Percentiles rank a stretch among this genome's conserved stretches.
These are phyloP conservation scores for Stereocaulon alpinum DNA, from an alignment of 495 filamentous ascomycete species.

Conservation along the genomic window DNA sequence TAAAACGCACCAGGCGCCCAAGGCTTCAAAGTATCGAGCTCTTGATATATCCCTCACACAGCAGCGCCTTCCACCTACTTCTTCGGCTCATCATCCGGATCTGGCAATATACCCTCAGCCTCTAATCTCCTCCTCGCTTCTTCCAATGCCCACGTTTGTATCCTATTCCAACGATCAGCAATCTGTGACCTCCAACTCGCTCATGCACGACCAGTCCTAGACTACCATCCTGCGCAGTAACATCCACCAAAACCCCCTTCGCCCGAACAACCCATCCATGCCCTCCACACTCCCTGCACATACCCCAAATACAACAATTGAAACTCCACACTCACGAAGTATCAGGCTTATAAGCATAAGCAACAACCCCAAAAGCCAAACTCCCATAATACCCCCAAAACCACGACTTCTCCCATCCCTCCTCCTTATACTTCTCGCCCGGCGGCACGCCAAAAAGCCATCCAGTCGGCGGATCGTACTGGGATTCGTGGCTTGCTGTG, in stretches of 20 bases:
- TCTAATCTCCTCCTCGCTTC: slow-evolving; percentile 90
- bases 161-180: slow-evolving; percentile 41
- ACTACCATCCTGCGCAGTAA: neutral
- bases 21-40: neutral
- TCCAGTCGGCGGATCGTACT: slow-evolving; percentile 84
- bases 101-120: slow-evolving; percentile 83
- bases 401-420: slow-evolving; percentile 88
- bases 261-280: neutral
- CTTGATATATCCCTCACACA: neutral
- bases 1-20: neutral
- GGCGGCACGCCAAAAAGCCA: slow-evolving; percentile 88
- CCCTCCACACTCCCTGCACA: too few species aligned
- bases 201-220: neutral
- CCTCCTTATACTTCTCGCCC: slow-evolving; percentile 87
- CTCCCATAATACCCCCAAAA: slow-evolving; percentile 87
- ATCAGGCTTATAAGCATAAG: slow-evolving; percentile 95
- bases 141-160: slow-evolving; percentile 98
- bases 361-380: slow-evolving; percentile 60
- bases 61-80: neutral
- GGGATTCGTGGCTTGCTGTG: slow-evolving; percentile 51
- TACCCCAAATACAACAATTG: neutral
- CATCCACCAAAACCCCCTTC: neutral
- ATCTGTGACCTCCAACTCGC: neutral
- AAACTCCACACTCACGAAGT: slow-evolving; percentile 69
- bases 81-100: slow-evolving; percentile 42